Percentiles rank a stretch among this genome's conserved stretches.
These are phyloP conservation scores for Cyberlindnera japonica DNA, from an alignment of 805 yeast species.

Conservation along the genomic window DNA sequence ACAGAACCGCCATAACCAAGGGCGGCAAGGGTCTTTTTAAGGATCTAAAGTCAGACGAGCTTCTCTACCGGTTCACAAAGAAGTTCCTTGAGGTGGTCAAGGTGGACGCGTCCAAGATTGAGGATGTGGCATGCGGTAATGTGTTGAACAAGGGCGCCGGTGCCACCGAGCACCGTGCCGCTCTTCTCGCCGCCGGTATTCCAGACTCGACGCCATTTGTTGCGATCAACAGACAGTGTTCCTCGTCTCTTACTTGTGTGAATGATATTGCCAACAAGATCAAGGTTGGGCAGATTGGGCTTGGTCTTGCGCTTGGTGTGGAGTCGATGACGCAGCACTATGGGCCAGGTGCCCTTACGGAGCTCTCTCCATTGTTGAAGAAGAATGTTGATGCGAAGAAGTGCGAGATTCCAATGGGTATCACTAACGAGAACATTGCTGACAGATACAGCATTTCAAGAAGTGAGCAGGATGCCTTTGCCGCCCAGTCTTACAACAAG, in stretches of 20 bases:
- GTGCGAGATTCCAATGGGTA: constrained; percentile 95
- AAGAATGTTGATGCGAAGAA: constrained; percentile 50
- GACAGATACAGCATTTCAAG: constrained; percentile 60
- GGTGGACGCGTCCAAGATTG: constrained; percentile 56
- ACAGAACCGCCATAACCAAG: constrained; percentile 85
- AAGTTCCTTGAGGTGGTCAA: constrained; percentile 55
- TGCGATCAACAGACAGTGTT: constrained; percentile 91
- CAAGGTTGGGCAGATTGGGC: constrained; percentile 78
- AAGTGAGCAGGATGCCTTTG: constrained; percentile 78
- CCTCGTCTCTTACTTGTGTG: constrained; percentile 89
- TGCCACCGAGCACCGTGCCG: constrained; percentile 92
- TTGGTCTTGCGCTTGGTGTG: constrained; percentile 90
- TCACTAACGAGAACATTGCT: constrained; percentile 90
- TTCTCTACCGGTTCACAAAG: constrained; percentile 60
- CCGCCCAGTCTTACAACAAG: constrained; percentile 81
- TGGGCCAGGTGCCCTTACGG: constrained; percentile 73
- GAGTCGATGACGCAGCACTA: constrained; percentile 92
- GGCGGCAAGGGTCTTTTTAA: constrained; percentile 86
- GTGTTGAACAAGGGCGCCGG: constrained; percentile 93
- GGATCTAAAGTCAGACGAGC: constrained; percentile 77
- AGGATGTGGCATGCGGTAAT: constrained; percentile 87
- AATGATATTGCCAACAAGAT: constrained; percentile 89
- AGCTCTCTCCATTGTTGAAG: constrained; percentile 48
- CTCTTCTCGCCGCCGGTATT: constrained; percentile 84
- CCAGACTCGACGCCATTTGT: constrained; percentile 76